These are phyloP conservation scores for Alliaria petiolata DNA, from an alignment of 345 rosid species.

Conservation along the genomic window DNA sequence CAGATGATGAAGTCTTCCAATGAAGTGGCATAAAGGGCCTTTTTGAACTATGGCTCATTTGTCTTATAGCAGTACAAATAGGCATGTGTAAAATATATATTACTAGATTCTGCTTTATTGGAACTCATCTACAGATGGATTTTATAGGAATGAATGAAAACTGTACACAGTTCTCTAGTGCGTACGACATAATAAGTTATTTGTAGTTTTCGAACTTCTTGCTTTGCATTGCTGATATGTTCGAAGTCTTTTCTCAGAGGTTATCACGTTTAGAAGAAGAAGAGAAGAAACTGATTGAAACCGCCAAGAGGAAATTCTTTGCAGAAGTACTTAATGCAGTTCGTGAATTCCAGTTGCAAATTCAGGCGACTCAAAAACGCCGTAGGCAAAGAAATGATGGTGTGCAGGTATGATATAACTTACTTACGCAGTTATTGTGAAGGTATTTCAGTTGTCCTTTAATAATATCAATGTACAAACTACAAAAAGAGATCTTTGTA, in stretches of 20 bases:
- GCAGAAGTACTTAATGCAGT: constrained; percentile 84
- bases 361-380: constrained; percentile 78
- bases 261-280: constrained; percentile 82
- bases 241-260: constrained; percentile 53
- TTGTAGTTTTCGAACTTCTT: constrained; percentile 6
- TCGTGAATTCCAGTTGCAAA: constrained; percentile 84
- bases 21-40: background rate
- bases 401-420: constrained; percentile 52
- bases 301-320: constrained; percentile 80
- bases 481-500: background rate
- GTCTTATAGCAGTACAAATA: background rate
- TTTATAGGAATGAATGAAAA: background rate
- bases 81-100: background rate
- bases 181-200: background rate
- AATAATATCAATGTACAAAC: background rate
- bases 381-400: constrained; percentile 96
- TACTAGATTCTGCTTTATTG: background rate
- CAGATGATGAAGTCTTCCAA: background rate
- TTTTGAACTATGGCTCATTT: background rate
- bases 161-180: background rate
- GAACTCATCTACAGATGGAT: background rate
- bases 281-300: constrained; percentile 72
- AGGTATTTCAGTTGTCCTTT: background rate
- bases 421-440: background rate
- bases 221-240: constrained; percentile 21